Evolutionary conservation across 2,329 filamentous ascomycete genomes (phyloP), one percentile per base, ranked within the genome.

Genomic region (Aspergillus uvarum): DNA sequence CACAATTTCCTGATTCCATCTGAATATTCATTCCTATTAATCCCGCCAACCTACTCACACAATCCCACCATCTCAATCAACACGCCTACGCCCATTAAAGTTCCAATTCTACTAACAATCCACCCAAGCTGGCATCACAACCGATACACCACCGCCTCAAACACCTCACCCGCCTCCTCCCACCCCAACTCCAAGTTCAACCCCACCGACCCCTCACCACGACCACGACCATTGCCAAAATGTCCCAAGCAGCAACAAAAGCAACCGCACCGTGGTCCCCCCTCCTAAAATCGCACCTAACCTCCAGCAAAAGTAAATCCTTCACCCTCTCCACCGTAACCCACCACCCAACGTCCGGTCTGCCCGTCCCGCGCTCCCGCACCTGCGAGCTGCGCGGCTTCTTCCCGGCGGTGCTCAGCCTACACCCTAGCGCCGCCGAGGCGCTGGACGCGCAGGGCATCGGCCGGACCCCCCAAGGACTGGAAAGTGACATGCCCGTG

Each of bases 301-400:
- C 65, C 19, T 32, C 64, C 21, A 59, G 60, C 21, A 59, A 61
- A 5, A 57, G 61, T 8, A 63, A 69, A 12, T 67, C 72, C 5
- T 73, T 75, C 55, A 68, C 67, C 7, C 60, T 75, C 12, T 62
- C 67, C 5, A 73, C 72, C 5, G 55, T 73, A 21, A 63, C 56
- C 3, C 47, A 59, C 44, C 60, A 67, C 55, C 50, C 62, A 8
- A 31, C 64, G 2, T 52, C 61, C 14, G 60, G 63, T 16, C 63
- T 56, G 2, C 61, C 69, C 14, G 63, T 72, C 2, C 74, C 74
- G 12, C 73, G 74, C 52, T 64, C 70, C 11, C 72, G 74, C n/a
- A 92, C 87, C 69, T 95, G 93, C 76, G 87, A 96, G 70, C 94
- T 87, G 78, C 89, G 94, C 62, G 92, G 92, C 67, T 87, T 96